phyloP scores from a whole-genome alignment of 805 yeast genomes.

The Candida orba region DNA sequence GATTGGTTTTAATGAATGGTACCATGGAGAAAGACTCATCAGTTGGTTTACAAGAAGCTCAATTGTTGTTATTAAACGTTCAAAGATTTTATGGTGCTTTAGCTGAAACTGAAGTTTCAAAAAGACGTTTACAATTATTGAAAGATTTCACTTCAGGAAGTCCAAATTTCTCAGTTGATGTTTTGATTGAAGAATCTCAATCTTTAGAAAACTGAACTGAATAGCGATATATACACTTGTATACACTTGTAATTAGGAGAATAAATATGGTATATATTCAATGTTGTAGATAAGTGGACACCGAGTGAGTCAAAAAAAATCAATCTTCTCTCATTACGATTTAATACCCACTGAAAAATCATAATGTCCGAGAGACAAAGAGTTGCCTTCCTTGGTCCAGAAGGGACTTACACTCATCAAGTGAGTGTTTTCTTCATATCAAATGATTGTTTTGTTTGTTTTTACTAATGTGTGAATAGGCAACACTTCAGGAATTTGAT shows the following conservation, averaged over 20 bases:
- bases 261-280: too few relatives aligned
- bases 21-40: constrained; percentile 65
- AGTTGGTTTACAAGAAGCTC: constrained; percentile 68
- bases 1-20: constrained; percentile 79
- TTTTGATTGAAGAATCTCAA: constrained; percentile 65
- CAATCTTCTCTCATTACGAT: too few relatives aligned
- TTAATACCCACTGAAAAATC: neutral
- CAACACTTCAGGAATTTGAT: constrained; percentile 50
- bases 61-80: constrained; percentile 62
- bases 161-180: constrained; percentile 55
- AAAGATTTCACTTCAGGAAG: constrained; percentile 66
- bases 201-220: constrained; percentile 44
- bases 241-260: neutral
- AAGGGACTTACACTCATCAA: constrained; percentile 90
- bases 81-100: constrained; percentile 81
- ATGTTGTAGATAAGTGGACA: too few relatives aligned
- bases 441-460: too few relatives aligned
- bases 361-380: constrained; percentile 17
- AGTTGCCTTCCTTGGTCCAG: constrained; percentile 81
- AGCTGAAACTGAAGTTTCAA: constrained; percentile 33
- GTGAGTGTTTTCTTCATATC: constrained; percentile 24
- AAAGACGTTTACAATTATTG: constrained; percentile 50
- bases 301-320: too few relatives aligned
- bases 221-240: neutral
- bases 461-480: constrained; percentile 24